Evolutionary conservation across 305 asterid species (phyloP).

Genomic region (Rubia peregrina): DNA sequence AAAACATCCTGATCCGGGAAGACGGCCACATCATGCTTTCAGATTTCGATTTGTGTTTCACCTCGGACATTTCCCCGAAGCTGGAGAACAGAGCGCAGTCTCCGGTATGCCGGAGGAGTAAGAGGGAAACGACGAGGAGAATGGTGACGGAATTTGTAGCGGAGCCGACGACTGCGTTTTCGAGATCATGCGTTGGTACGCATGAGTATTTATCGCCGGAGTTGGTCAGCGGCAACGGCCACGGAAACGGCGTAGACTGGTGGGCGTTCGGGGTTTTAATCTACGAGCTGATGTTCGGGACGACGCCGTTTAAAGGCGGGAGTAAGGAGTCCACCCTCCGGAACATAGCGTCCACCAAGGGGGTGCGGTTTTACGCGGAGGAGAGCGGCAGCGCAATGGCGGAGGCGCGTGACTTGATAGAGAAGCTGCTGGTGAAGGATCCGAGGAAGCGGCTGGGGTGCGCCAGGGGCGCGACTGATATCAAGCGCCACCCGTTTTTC

Average conservation of each 20-base stretch:
- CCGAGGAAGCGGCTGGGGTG: slow-evolving; percentile 73
- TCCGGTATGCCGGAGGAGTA: neutral
- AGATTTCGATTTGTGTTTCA: slow-evolving; percentile 75
- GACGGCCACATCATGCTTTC: slow-evolving; percentile 88
- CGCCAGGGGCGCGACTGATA: slow-evolving; percentile 79
- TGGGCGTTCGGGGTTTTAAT: slow-evolving; percentile 90
- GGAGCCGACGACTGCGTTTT: slow-evolving; percentile 79
- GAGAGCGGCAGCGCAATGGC: slow-evolving; percentile 38
- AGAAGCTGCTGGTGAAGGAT: slow-evolving; percentile 64
- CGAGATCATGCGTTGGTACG: slow-evolving; percentile 86
- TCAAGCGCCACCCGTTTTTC: slow-evolving; percentile 88
- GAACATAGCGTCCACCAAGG: slow-evolving; percentile 67
- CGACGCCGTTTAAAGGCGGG: slow-evolving; percentile 80
- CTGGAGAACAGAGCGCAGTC: slow-evolving; percentile 31
- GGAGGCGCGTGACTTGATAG: slow-evolving; percentile 67
- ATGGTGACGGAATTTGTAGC: slow-evolving; percentile 64
- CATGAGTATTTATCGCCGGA: slow-evolving; percentile 93
- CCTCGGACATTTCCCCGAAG: slow-evolving; percentile 39
- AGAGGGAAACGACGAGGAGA: slow-evolving; percentile 11
- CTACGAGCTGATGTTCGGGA: slow-evolving; percentile 60
- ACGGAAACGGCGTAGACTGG: slow-evolving; percentile 96
- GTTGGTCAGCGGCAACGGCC: slow-evolving; percentile 65
- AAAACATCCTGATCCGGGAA: slow-evolving; percentile 64
- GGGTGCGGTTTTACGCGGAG: slow-evolving; percentile 42
- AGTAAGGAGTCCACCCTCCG: slow-evolving; percentile 89